Evolutionary conservation across 2,329 filamentous ascomycete genomes (phyloP).

Genomic region (Aspergillus viridinutans): DNA sequence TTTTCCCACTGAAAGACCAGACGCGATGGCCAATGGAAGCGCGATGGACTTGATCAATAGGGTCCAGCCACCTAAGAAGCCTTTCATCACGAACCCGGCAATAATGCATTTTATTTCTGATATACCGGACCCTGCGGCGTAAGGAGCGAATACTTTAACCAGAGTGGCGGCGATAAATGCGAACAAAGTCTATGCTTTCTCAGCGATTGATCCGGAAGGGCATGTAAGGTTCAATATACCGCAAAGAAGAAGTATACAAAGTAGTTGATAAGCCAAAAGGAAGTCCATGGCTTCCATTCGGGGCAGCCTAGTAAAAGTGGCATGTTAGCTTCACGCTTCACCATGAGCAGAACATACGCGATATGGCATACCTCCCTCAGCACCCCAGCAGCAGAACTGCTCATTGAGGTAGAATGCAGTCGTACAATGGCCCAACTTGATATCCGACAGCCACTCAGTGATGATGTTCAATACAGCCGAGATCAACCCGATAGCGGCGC

Average conservation of each 20-base stretch:
- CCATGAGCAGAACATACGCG: too few species aligned
- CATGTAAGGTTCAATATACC: constrained; percentile 43
- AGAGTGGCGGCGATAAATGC: constrained; percentile 76
- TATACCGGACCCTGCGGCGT: constrained; percentile 93
- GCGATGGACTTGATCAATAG: constrained; percentile 90
- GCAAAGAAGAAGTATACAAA: constrained; percentile 82
- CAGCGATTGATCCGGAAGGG: neutral
- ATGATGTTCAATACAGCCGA: constrained; percentile 91
- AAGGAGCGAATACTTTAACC: constrained; percentile 88
- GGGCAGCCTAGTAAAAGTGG: constrained; percentile 58
- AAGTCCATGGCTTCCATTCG: constrained; percentile 87
- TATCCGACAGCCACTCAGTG: constrained; percentile 93
- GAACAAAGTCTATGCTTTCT: constrained; percentile 59
- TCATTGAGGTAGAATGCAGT: constrained; percentile 97
- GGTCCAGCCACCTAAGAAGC: constrained; percentile 88
- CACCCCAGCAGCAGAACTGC: constrained; percentile 96
- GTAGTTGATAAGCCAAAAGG: constrained; percentile 75
- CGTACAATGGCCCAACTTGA: constrained; percentile 92
- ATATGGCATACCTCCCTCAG: constrained; percentile 65
- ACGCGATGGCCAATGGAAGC: constrained; percentile 86
- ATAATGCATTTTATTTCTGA: constrained; percentile 99
- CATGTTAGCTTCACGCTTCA: neutral
- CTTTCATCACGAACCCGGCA: constrained; percentile 98
- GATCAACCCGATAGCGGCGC: constrained; percentile 87
- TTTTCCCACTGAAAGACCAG: constrained; percentile 90